Conservation (phyloP, 2,329 filamentous ascomycete genomes). For the Xylariales sp. region DNA sequence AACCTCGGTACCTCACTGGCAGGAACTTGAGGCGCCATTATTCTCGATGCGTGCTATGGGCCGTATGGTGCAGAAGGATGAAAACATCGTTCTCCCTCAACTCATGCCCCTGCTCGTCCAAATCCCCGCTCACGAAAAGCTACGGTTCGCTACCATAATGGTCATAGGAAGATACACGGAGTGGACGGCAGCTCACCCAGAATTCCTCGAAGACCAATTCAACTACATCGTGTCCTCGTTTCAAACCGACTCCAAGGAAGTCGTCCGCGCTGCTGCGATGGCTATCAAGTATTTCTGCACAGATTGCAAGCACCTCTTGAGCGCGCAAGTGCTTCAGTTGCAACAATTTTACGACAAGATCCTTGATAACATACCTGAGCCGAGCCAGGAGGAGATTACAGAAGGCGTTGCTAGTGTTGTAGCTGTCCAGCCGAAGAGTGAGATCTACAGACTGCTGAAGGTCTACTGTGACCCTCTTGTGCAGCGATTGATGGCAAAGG, state of each 20-base stretch:
- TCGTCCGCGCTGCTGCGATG: conserved; percentile 85
- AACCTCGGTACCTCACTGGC: conserved; percentile 84
- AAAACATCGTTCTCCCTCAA: conserved; percentile 80
- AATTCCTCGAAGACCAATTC: conserved; percentile 87
- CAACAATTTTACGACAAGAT: conserved; percentile 91
- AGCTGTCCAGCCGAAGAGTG: conserved; percentile 73
- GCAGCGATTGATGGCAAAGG: conserved; percentile 77
- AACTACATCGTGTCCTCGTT: conserved; percentile 95
- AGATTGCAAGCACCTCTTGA: conserved; percentile 84
- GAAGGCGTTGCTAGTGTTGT: conserved; percentile 93
- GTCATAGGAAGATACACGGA: conserved; percentile 94
- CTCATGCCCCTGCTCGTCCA: conserved; percentile 91
- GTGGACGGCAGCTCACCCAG: conserved; percentile 92
- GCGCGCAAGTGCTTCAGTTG: conserved; percentile 76
- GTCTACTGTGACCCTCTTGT: conserved; percentile 91
- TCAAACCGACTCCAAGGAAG: conserved; percentile 80
- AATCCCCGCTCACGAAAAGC: conserved; percentile 92
- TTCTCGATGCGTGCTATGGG: conserved; percentile 96
- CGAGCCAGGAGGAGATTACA: conserved; percentile 92
- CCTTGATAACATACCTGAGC: conserved; percentile 75
- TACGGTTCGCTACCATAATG: conserved; percentile 99
- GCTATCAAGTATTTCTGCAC: conserved; percentile 97
- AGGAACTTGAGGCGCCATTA: conserved; percentile 88
- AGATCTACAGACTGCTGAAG: conserved; percentile 82
- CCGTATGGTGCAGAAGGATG: conserved; percentile 87